Base-by-base conservation (phyloP, 2,329 filamentous ascomycete genomes). In the Pseudogymnoascus sp. region DNA sequence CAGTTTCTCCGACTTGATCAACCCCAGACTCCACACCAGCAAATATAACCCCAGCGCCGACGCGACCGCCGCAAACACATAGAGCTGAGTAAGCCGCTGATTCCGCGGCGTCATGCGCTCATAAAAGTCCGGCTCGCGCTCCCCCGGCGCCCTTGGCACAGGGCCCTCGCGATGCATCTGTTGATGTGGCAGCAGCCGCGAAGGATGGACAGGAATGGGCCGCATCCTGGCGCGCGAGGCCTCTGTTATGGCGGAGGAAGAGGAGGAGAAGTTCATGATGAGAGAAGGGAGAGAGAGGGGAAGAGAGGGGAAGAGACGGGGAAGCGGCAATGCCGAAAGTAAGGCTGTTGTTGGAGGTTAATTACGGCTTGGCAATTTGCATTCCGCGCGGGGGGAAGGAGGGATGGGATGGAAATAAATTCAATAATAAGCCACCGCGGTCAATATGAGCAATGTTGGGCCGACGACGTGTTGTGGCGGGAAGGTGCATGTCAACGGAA, bases 1-100 rank as follows among this genome's bases (percentile, higher is more conserved):
- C 59, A 60, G 7, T 12, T 60, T 60, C 59, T 60, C 59, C 33
- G 33, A 60, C 25, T 18, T 60, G 59, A 60, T 60, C 59, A 60
- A 28, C 59, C 33, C 59, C 16, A 38, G 10, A 18, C 59, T 60
- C 33, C 23, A 60, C 25, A 28, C 21, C 18, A 60, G 5, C 33
- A 42, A 6, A 10, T 12, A 38, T 5, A 60, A n/a, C 3, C 59
- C 59, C n/a, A 11, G 1, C 2, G 18, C 59, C 12, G 33, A 38
- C 59, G 37, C 18, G 35, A 40, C 59, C 2, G 21, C 33, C 18
- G 59, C 16, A n/a, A 42, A 40, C 8, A 60, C 59, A 38, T 60
- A 60, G 2, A 60, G 18, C 59, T 60, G 18, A 12, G 59, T 60
- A 5, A 60, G 37, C 6, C 59, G 10, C 59, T 60, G 33, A 42